A percentile compares a stretch with the other conserved stretches of the same genome.
Evolutionary conservation across 177 flowering plant genomes (phyloP).

Genomic region (Vitis hybrid): DNA sequence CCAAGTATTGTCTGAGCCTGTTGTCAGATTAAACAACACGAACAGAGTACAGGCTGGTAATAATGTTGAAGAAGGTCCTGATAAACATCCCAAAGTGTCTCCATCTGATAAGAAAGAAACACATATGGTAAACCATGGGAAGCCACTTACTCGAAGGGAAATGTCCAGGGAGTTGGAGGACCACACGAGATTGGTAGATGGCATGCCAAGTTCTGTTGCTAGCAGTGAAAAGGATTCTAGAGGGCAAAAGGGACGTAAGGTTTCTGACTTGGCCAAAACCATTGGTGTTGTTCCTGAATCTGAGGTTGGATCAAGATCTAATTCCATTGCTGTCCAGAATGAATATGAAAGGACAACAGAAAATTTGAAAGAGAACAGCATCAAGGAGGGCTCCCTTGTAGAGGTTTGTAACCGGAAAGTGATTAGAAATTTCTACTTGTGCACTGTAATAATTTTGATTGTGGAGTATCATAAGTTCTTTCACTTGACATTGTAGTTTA

Average conservation of each 20-base stretch:
- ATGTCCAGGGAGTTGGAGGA: conserved; percentile 27
- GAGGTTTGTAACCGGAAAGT: conserved; percentile 51
- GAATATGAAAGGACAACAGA: conserved; percentile 21
- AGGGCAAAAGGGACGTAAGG: conserved; percentile 31
- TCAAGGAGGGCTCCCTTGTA: conserved; percentile 66
- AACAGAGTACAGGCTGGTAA: conserved; percentile 17
- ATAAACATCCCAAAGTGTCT: conserved; percentile 18
- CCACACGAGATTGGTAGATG: conserved; percentile 28
- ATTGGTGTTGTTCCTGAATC: conserved; percentile 38
- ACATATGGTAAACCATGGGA: conserved; percentile 11
- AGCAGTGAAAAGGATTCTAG: conserved; percentile 26
- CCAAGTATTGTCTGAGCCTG: conserved; percentile 26
- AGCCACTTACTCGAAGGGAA: conserved; percentile 23
- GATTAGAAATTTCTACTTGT: neutral
- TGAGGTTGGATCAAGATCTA: conserved; percentile 27
- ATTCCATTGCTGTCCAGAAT: conserved; percentile 19
- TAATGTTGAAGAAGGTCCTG: conserved; percentile 18
- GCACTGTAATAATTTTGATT: neutral
- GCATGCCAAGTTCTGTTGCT: conserved; percentile 24
- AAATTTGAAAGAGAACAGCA: conserved; percentile 24
- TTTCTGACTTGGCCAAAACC: conserved; percentile 33
- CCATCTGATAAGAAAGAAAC: conserved; percentile 23
- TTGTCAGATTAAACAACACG: conserved; percentile 18
- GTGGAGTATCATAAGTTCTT: neutral
- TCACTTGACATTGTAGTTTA: neutral